phyloP scores from a whole-genome alignment of 1,284 basidiomycete species.

The Hortiboletus rubellus region DNA sequence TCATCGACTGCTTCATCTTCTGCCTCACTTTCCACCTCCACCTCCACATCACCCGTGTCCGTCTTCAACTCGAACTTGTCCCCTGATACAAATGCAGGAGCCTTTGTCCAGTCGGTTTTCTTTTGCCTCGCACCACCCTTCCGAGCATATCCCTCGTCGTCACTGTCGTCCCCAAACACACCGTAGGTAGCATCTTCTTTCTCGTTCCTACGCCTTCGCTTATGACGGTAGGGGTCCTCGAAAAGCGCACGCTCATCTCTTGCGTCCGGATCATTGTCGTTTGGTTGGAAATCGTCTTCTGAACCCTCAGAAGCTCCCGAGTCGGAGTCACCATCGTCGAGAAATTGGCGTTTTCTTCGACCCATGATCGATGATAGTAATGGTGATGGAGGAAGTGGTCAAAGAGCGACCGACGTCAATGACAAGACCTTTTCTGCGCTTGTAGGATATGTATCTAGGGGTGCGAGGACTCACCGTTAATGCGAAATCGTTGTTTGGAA shows the following conservation, averaged over 20 bases:
- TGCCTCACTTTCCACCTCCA: conserved; percentile 40
- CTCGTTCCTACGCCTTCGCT: conserved; percentile 61
- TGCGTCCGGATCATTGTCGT: conserved; percentile 65
- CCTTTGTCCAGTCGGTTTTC: conserved; percentile 71
- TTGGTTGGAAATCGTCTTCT: conserved; percentile 47
- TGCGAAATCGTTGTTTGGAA: not conserved
- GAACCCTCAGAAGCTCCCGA: conserved; percentile 60
- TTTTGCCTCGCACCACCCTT: conserved; percentile 32
- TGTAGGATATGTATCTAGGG: conserved; percentile 3
- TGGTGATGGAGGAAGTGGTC: not conserved
- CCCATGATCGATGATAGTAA: conserved; percentile 55
- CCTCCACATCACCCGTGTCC: conserved; percentile 45
- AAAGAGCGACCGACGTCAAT: conserved; percentile 9
- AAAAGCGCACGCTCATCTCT: conserved; percentile 79
- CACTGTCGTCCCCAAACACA: conserved; percentile 76
- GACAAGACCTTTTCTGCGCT: conserved; percentile 1
- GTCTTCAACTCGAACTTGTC: conserved; percentile 51
- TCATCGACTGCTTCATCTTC: conserved; percentile 38
- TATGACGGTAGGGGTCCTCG: conserved; percentile 74
- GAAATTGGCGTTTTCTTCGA: conserved; percentile 74
- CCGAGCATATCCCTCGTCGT: conserved; percentile 50
- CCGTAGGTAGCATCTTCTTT: conserved; percentile 84
- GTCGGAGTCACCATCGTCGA: conserved; percentile 74
- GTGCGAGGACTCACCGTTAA: conserved; percentile 17
- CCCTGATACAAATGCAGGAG: conserved; percentile 72